A percentile compares a stretch with the other conserved stretches of the same genome.
phyloP scores from a whole-genome alignment of 140 eudicot species.

The Flaveria floridana region DNA sequence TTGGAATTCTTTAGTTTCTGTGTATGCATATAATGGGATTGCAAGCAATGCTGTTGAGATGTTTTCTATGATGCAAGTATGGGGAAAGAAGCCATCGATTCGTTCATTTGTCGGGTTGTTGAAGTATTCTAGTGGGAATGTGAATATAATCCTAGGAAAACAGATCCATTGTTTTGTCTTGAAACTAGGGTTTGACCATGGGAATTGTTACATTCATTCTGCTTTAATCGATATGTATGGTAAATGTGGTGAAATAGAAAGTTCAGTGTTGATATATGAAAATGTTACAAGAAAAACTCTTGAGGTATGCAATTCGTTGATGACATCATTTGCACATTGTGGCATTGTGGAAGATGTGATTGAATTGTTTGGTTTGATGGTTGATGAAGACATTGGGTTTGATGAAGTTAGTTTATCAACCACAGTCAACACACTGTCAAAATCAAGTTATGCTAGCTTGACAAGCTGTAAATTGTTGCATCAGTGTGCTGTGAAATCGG shows the following conservation, averaged over 20 bases:
- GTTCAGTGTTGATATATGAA: constrained; percentile 45
- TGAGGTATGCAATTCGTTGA: constrained; percentile 70
- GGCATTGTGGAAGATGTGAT: constrained; percentile 59
- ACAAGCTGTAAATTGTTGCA: constrained; percentile 60
- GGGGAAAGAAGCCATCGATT: constrained; percentile 62
- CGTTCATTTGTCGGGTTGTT: constrained; percentile 59
- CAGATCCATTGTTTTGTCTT: constrained; percentile 59
- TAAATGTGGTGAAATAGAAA: constrained; percentile 58
- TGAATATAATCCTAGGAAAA: constrained; percentile 48
- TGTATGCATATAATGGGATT: constrained; percentile 45
- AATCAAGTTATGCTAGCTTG: constrained; percentile 45
- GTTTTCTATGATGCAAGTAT: constrained; percentile 52
- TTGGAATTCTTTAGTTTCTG: constrained; percentile 71
- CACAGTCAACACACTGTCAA: constrained; percentile 47
- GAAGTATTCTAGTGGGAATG: constrained; percentile 42
- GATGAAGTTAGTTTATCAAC: constrained; percentile 67
- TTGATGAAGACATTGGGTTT: constrained; percentile 50
- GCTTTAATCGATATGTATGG: constrained; percentile 84
- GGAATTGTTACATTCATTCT: constrained; percentile 55
- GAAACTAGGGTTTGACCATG: constrained; percentile 55
- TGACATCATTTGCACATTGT: constrained; percentile 62
- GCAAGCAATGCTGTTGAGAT: constrained; percentile 41
- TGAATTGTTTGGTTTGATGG: constrained; percentile 71
- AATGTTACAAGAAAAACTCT: constrained; percentile 37
- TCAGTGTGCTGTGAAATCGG: constrained; percentile 59